Conservation (phyloP, 805 yeast genomes). For the Zygosaccharomyces kombuchaensis region DNA sequence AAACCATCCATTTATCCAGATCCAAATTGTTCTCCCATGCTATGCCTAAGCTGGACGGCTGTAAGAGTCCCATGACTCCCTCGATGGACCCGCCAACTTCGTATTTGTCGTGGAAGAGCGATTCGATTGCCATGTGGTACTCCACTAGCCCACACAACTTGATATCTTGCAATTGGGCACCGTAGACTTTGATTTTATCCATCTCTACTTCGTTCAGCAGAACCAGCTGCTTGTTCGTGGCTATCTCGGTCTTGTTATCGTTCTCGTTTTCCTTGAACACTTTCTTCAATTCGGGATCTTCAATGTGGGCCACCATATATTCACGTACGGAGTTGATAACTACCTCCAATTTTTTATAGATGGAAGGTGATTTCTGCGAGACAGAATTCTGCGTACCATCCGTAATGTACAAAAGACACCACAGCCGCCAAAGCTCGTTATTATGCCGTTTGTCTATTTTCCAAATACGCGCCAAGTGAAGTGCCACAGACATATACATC, state of each 20-base stretch:
- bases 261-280: conserved; percentile 13
- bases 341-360: conserved; percentile 43
- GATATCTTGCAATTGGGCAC: conserved; percentile 41
- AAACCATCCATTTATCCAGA: conserved; percentile 74
- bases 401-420: conserved; percentile 61
- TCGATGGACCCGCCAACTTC: conserved; percentile 9
- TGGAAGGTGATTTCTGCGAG: conserved; percentile 52
- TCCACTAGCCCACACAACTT: conserved; percentile 66
- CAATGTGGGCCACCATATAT: conserved; percentile 8
- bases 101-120: conserved; percentile 43
- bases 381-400: conserved; percentile 69
- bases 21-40: conserved; percentile 66
- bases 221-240: conserved; percentile 23
- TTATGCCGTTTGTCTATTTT: conserved; percentile 13
- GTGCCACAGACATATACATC: conserved; percentile 61
- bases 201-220: conserved; percentile 18
- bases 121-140: conserved; percentile 59
- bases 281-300: conserved; percentile 11
- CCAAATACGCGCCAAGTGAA: conserved; percentile 53
- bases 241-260: conserved; percentile 11
- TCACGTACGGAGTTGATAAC: conserved; percentile 31
- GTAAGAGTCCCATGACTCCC: conserved; percentile 50
- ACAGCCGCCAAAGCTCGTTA: conserved; percentile 47
- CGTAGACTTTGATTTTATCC: conserved; percentile 17
- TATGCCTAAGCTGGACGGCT: conserved; percentile 60